Percentiles rank a stretch among this genome's conserved stretches.
These are phyloP conservation scores for Vicia faba DNA, from an alignment of 306 rosid species.

Conservation along the genomic window DNA sequence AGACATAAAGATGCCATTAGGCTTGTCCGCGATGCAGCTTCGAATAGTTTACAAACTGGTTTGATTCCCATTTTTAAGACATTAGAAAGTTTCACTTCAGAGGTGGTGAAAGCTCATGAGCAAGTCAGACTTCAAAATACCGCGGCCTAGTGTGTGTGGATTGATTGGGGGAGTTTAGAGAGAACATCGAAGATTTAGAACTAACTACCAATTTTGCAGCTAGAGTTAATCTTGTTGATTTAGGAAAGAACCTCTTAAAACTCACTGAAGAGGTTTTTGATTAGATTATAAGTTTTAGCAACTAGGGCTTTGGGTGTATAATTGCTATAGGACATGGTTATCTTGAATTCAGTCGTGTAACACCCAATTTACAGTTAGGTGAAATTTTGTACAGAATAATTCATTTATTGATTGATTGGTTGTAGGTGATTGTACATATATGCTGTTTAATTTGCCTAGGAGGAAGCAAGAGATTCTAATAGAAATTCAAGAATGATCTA, in stretches of 20 bases:
- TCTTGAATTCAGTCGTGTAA: constrained; percentile 45
- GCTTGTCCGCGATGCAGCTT: constrained; percentile 74
- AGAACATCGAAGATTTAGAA: constrained; percentile 37
- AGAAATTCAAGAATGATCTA: constrained; percentile 27
- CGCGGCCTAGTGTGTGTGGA: constrained; percentile 35
- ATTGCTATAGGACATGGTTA: constrained; percentile 36
- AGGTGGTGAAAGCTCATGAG: constrained; percentile 82
- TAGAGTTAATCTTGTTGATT: constrained; percentile 37
- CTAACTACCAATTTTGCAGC: constrained; percentile 54
- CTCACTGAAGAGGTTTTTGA: constrained; percentile 39
- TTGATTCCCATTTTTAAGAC: constrained; percentile 91
- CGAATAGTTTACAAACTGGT: constrained; percentile 73
- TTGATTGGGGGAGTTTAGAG: constrained; percentile 34
- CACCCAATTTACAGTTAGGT: constrained; percentile 46
- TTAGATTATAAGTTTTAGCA: constrained; percentile 30
- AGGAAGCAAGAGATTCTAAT: constrained; percentile 34
- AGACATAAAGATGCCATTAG: constrained; percentile 79
- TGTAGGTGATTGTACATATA: constrained; percentile 51
- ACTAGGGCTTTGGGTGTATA: constrained; percentile 38
- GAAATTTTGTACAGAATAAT: constrained; percentile 60
- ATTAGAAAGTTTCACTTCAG: constrained; percentile 74
- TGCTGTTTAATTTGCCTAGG: constrained; percentile 43
- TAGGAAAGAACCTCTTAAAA: constrained; percentile 40
- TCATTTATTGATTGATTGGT: constrained; percentile 72
- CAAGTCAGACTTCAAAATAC: constrained; percentile 68